Base-by-base conservation (phyloP, 2,329 filamentous ascomycete species). In the Colletotrichum acutatum region DNA sequence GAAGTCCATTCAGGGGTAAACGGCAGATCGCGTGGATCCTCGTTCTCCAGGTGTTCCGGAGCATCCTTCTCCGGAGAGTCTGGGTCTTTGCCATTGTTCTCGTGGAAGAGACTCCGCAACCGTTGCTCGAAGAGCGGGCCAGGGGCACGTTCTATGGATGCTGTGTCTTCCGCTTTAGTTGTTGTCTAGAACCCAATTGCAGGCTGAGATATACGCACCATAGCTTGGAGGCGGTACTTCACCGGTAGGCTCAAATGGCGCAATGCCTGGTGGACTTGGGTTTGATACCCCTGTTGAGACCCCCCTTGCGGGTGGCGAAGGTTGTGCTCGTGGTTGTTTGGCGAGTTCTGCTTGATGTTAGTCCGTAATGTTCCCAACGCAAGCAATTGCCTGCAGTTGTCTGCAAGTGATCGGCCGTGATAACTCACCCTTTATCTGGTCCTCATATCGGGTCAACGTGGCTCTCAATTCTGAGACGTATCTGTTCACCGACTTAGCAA, bases 171-270 rank as follows among this genome's bases (percentile, higher is more conserved):
- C 7, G 32, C 24, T 22, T 67, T 9, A 49, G 42, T n/a, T 19
- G 12, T 26, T 4, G 2, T 3, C 28, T 53, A 37, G 30, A 2
- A 11, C 22, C n/a, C 1, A 3, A 19, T 30, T 34, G 52, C 8
- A 26, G 9, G 22, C 24, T 52, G 14, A 32, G 24, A 26, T 19
- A 8, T 16, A 32, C 53, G 56, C 11, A 72, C 71, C 68, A 46
- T 73, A 73, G 6, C 71, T 73, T 19, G 71, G 71, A 1, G 71
- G 71, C 8, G 71, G 71, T 11, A 73, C 71, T 30, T 73, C 71
- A 24, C 71, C 71, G 16, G 67, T 52, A 2, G 71, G 67, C 16
- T 70, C 67, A 14, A 68, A 65, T 5, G 71, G 71, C 6, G 66
- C 71, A 62, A 73, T 73, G 19, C 71, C 71, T 14, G 63, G 46